Percentiles rank a stretch among this genome's conserved stretches.
Evolutionary conservation across 179 eudicot genomes (phyloP).

Genomic region (Nepenthes alata): DNA sequence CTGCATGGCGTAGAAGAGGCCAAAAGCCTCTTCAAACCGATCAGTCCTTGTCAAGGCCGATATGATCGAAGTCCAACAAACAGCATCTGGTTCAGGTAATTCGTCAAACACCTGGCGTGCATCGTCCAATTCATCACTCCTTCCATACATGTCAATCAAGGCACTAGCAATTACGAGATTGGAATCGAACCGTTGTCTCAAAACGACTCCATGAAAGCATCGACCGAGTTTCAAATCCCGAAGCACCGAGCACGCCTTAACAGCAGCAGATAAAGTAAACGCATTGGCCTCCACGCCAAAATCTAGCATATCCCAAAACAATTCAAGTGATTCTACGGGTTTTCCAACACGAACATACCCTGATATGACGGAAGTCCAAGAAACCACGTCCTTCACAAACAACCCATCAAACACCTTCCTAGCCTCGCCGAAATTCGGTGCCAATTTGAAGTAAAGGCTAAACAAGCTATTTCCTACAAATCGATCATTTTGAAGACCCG

Average conservation of each 20-base stretch:
- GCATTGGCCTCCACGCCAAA: constrained; percentile 24
- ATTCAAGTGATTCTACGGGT: constrained; percentile 11
- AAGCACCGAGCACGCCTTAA: constrained; percentile 29
- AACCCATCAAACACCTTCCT: constrained; percentile 20
- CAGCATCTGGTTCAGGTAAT: constrained; percentile 37
- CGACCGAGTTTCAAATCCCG: constrained; percentile 23
- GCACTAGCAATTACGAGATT: constrained; percentile 26
- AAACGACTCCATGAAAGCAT: constrained; percentile 30
- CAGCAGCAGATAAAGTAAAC: constrained; percentile 25
- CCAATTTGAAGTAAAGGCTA: constrained; percentile 23
- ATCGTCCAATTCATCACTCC: constrained; percentile 10
- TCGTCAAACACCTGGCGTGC: constrained; percentile 26
- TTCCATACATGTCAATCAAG: constrained; percentile 33
- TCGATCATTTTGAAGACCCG: constrained; percentile 15
- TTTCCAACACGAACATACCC: constrained; percentile 20
- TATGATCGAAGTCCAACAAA: constrained; percentile 68
- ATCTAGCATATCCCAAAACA: constrained; percentile 23
- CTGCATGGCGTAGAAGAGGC: constrained; percentile 40
- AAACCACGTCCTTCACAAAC: constrained; percentile 22
- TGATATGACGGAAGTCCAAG: constrained; percentile 37
- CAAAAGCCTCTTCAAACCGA: constrained; percentile 41
- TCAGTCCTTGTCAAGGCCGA: constrained; percentile 58
- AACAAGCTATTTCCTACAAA: constrained; percentile 35
- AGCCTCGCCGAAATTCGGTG: constrained; percentile 8
- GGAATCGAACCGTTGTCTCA: constrained; percentile 21